Conservation (phyloP, 257 asterid species). For the Lithospermum erythrorhizon region DNA sequence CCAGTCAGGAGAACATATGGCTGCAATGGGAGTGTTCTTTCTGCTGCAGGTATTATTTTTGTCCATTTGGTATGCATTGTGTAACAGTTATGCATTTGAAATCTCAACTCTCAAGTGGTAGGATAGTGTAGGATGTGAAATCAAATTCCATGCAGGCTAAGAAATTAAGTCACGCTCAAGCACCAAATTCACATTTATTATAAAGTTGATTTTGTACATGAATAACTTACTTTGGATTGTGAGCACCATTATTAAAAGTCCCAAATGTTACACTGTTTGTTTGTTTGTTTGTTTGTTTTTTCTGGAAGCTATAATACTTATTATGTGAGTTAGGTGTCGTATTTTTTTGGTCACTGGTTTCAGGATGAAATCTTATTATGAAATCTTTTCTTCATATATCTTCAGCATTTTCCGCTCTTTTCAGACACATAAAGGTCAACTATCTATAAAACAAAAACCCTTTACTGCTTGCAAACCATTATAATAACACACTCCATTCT, state of each 20-base stretch:
- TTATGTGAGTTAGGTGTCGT: not conserved
- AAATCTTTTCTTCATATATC: not conserved
- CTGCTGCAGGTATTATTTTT: constrained; percentile 61
- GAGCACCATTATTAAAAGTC: too few relatives aligned
- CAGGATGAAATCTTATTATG: not conserved
- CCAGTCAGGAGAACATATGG: constrained; percentile 99
- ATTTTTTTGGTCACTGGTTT: too few relatives aligned
- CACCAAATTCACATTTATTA: not conserved
- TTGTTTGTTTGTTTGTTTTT: too few relatives aligned
- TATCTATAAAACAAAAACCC: not conserved
- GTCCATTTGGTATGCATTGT: not conserved
- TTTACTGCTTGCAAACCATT: not conserved
- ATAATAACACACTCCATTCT: not conserved
- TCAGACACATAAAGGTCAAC: not conserved
- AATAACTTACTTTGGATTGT: too few relatives aligned
- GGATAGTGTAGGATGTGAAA: not conserved
- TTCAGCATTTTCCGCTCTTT: not conserved
- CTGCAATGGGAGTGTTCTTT: constrained; percentile 99
- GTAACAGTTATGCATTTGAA: not conserved
- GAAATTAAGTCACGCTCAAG: not conserved
- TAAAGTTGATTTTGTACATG: too few relatives aligned
- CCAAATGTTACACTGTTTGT: too few relatives aligned
- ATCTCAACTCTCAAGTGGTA: not conserved
- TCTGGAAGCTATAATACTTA: not conserved
- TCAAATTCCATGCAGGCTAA: not conserved